These are phyloP conservation scores for Sphagnum contortum DNA, from an alignment of 225 moss, liverwort and hornwort species.

Conservation along the genomic window DNA sequence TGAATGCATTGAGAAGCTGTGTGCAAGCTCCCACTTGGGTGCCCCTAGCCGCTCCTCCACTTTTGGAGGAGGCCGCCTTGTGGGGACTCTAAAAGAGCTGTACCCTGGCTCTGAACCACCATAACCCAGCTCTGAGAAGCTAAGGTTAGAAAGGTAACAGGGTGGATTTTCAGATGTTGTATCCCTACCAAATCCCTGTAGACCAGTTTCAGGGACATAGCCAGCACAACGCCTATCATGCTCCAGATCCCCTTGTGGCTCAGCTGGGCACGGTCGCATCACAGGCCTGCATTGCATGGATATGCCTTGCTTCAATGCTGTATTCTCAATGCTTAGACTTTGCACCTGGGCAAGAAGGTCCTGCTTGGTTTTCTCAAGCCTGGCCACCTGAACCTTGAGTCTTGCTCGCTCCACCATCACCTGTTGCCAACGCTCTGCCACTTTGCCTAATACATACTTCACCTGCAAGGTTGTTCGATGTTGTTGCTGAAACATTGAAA, in stretches of 20 bases:
- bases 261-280: slow-evolving; percentile 29
- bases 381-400: slow-evolving; percentile 79
- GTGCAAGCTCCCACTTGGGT: slow-evolving; percentile 90
- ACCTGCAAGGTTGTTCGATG: slow-evolving; percentile 35
- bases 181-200: slow-evolving; percentile 64
- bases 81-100: slow-evolving; percentile 31
- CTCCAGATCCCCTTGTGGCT: slow-evolving; percentile 64
- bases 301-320: slow-evolving; percentile 69
- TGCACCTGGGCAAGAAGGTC: slow-evolving; percentile 76
- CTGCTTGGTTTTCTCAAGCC: slow-evolving; percentile 72
- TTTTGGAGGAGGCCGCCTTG: slow-evolving; percentile 67
- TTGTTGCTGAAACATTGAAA: background rate
- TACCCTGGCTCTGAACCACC: slow-evolving; percentile 38
- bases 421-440: slow-evolving; percentile 97
- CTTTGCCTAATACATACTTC: slow-evolving; percentile 76
- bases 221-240: slow-evolving; percentile 42
- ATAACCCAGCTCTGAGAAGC: slow-evolving; percentile 56
- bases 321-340: slow-evolving; percentile 65
- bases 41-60: slow-evolving; percentile 88
- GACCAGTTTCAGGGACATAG: slow-evolving; percentile 38
- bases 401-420: slow-evolving; percentile 95
- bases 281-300: slow-evolving; percentile 36
- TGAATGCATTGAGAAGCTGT: slow-evolving; percentile 87
- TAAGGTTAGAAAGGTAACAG: slow-evolving; percentile 43
- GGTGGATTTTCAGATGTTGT: slow-evolving; percentile 28